Evolutionary conservation across 176 grass and related monocot species (phyloP).

Genomic region (Aechmea fasciata): DNA sequence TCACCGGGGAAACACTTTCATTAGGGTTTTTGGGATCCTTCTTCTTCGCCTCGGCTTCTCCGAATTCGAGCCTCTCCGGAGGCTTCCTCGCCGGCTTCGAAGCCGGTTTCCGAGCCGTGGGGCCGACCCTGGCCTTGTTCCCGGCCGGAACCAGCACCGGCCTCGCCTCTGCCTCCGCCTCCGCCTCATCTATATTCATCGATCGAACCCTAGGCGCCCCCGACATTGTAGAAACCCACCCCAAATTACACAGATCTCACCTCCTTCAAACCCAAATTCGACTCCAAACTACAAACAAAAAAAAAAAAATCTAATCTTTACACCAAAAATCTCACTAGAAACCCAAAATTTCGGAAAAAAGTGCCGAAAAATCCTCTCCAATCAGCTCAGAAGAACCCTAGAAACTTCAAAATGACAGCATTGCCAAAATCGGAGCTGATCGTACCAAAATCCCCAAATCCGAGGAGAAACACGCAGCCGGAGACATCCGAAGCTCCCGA

Average conservation of each 20-base stretch:
- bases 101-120: conserved; percentile 34
- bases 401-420: not conserved
- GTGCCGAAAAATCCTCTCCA: not conserved
- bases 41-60: conserved; percentile 14
- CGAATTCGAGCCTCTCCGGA: conserved; percentile 17
- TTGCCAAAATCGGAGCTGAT: not conserved
- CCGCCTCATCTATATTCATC: conserved; percentile 52
- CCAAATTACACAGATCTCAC: conserved; percentile 22
- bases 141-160: conserved; percentile 73
- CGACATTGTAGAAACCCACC: conserved; percentile 49
- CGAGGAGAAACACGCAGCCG: not conserved
- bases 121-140: conserved; percentile 46
- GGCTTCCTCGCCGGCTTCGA: conserved; percentile 45
- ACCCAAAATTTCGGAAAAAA: not conserved
- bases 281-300: not conserved
- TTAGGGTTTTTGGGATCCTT: conserved; percentile 14
- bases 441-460: not conserved
- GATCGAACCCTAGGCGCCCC: conserved; percentile 68
- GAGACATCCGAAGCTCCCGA: not conserved
- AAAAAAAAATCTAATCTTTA: conserved; percentile 26
- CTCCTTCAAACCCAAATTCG: conserved; percentile 3
- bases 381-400: conserved; percentile 2
- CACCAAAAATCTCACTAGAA: not conserved
- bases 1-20: conserved; percentile 7
- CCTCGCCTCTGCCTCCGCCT: conserved; percentile 43